Evolutionary conservation across 345 rosid species (phyloP).

Genomic region (Erucastrum elatum): DNA sequence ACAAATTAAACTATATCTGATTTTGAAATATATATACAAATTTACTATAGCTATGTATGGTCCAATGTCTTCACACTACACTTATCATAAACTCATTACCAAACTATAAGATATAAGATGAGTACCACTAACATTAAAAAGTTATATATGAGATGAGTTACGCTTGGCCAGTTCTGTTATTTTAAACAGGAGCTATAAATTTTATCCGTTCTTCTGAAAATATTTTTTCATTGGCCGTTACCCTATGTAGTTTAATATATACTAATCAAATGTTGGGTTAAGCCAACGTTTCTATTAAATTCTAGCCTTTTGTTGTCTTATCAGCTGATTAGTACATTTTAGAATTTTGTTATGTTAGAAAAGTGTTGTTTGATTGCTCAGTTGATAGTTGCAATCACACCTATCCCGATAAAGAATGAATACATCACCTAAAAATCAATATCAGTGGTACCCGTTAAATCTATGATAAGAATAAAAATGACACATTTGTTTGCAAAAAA

Average conservation of each 20-base stretch:
- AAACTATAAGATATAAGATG: not conserved
- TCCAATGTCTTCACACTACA: not conserved
- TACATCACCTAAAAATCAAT: not conserved
- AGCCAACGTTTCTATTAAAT: not conserved
- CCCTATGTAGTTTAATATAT: not conserved
- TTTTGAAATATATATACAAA: not conserved
- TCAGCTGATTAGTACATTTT: constrained; percentile 4
- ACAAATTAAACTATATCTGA: not conserved
- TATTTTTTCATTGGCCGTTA: not conserved
- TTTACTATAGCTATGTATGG: not conserved
- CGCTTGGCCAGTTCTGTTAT: not conserved
- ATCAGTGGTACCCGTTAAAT: not conserved
- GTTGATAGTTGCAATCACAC: not conserved
- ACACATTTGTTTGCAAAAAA: too few relatives aligned
- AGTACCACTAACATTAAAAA: not conserved
- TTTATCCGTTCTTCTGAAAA: not conserved
- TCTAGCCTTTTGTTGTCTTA: constrained; percentile 22
- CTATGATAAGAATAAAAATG: not conserved
- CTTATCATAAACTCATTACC: not conserved
- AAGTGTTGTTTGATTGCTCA: constrained; percentile 5
- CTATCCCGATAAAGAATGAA: not conserved
- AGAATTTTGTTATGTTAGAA: not conserved
- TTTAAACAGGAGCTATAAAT: not conserved
- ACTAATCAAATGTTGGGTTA: not conserved
- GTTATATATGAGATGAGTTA: not conserved